Base-by-base conservation (phyloP, 2,329 filamentous ascomycete species). In the Elsinoe australis region DNA sequence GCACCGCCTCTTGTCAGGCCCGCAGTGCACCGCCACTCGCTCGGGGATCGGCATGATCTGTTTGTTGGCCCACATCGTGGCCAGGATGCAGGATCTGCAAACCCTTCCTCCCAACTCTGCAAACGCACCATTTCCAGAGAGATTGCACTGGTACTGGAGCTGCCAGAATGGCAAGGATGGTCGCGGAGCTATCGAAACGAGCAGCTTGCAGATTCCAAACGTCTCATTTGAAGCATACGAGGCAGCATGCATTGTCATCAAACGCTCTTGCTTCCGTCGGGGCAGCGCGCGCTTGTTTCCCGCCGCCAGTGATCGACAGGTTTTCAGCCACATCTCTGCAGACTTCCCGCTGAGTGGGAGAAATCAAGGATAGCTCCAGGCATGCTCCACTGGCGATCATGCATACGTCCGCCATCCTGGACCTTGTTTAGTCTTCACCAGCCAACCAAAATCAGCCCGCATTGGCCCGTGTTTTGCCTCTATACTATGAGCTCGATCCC, bases 321-420 rank as follows among this genome's bases (percentile, higher is more conserved):
- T 44, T 44, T 29, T 24, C 39, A 44, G 39, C 39, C 39, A 44
- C 39, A 44, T 44, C 39, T 44, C 28, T 17, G 39, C 39, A 19
- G 9, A 10, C 14, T 31, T 44, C 18, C 39, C 39, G 39, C 19
- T 14, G 39, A 26, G 22, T 44, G 22, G 39, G 15, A 44, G 39
- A 44, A 44, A 44, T 44, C 39, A 44, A 44, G 39, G 39, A 44
- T 44, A 17, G 10, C 24, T 14, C 9, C 22, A 39, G 19, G 35
- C 35, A 18, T 39, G 35, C 19, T 39, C 39, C 39, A 44, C 39
- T 44, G 39, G 39, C 39, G 22, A 44, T 44, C 39, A 44, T 44
- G 39, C 39, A 44, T 26, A 29, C 22, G 24, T 31, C 39, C 39
- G 22, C 39, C 39, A 44, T 44, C 39, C 39, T 44, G 39, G 39